Evolutionary conservation across 805 yeast species (phyloP).

Genomic region (Wickerhamiella dianesei): DNA sequence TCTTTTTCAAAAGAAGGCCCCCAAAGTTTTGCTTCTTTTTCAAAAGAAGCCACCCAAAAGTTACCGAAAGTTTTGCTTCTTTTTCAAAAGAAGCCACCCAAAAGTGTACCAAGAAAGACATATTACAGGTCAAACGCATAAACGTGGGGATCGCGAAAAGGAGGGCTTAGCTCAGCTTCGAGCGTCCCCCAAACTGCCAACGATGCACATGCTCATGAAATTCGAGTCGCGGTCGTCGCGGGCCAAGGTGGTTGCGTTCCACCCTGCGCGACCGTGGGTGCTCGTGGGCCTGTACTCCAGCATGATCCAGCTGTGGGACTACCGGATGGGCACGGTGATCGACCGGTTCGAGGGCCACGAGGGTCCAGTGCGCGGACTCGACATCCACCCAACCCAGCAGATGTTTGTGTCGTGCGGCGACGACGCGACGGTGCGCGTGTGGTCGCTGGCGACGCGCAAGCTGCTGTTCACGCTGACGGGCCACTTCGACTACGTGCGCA

Average conservation of each 20-base stretch:
- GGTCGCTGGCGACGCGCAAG: constrained; percentile 77
- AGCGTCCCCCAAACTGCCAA: background rate
- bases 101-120: too few species aligned
- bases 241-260: constrained; percentile 96
- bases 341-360: constrained; percentile 97
- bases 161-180: background rate
- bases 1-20: too few species aligned
- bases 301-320: constrained; percentile 99
- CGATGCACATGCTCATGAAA: constrained; percentile 28
- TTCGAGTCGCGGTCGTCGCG: constrained; percentile 96
- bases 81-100: too few species aligned
- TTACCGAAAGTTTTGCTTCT: too few species aligned
- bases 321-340: constrained; percentile 95
- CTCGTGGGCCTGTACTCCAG: constrained; percentile 89
- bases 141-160: background rate
- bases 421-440: constrained; percentile 85
- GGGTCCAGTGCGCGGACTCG: constrained; percentile 93
- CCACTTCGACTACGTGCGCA: constrained; percentile 89
- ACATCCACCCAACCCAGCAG: constrained; percentile 97
- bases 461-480: constrained; percentile 86
- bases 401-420: constrained; percentile 95
- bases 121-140: background rate
- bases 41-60: too few species aligned
- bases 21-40: too few species aligned
- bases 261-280: constrained; percentile 92